phyloP scores from a whole-genome alignment of 352 stramenopile genomes.

The Phytophthora hybrid region DNA sequence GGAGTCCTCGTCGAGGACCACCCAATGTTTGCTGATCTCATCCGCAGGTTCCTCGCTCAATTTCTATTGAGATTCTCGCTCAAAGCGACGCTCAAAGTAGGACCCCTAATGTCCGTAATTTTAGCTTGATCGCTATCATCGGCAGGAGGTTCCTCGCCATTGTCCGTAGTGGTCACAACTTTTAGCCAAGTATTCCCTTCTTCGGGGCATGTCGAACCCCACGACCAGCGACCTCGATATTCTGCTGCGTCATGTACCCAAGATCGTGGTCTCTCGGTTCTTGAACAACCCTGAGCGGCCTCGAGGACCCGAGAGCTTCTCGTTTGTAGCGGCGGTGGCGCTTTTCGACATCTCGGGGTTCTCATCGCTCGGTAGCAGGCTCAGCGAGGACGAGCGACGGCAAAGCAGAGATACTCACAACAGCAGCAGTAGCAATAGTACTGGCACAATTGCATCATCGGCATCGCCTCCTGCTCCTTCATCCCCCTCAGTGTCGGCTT shows the following conservation, averaged over 20 bases:
- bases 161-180: neutral
- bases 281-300: conserved; percentile 54
- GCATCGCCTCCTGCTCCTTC: neutral
- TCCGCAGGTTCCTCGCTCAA: neutral
- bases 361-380: conserved; percentile 80
- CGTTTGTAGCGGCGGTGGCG: conserved; percentile 72
- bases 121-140: conserved; percentile 17
- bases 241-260: conserved; percentile 73
- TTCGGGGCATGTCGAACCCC: conserved; percentile 35
- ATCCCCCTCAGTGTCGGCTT: conserved; percentile 4
- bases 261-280: conserved; percentile 77
- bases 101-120: conserved; percentile 11
- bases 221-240: conserved; percentile 67
- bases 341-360: conserved; percentile 91
- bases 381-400: conserved; percentile 66
- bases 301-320: conserved; percentile 52
- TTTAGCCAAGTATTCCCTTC: too few species aligned
- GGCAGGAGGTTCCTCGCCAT: neutral
- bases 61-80: neutral
- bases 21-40: neutral
- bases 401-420: conserved; percentile 41
- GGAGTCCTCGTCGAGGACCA: too few species aligned
- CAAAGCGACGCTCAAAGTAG: neutral
- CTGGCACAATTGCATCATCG: neutral
- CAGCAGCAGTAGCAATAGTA: neutral